Base-by-base conservation (phyloP, 495 filamentous ascomycete genomes). In the Sabuloglossum arenarium region DNA sequence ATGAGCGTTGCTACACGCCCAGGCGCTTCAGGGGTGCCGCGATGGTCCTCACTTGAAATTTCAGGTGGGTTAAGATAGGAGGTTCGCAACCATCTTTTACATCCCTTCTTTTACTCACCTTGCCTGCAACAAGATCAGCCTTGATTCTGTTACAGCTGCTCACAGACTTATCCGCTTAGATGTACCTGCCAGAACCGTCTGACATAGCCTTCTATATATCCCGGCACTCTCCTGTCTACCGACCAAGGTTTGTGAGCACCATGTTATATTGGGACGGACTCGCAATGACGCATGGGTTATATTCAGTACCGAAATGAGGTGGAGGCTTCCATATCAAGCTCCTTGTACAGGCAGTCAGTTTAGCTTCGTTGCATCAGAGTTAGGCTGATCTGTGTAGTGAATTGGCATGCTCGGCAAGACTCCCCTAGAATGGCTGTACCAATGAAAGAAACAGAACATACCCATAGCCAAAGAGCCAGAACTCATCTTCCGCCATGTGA, bases 301-400 rank as follows among this genome's bases (percentile, higher is more conserved):
- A 9, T 1, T n/a, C 27, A 31, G 56, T 80, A 96, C 91, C 90
- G 66, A 81, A 95, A 65, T 94, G 85, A 53, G 93, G 91, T 51
- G 91, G 93, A 25, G 91, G 90, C 66, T 98, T 98, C 90, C 90
- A 98, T 57, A 98, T 97, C 66, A 98, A 72, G 59, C 87, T 94
- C 68, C 90, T 97, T 9, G 16, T 14, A 30, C n/a, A 29, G 12
- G 10, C 37, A 16, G 31, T 16, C 9, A 45, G 30, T 42, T 19
- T 42, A 6, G 2, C 16, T 24, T 42, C 1, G 29, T 23, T 19
- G 30, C 19, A 14, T 9, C 19, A n/a, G 2, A 2, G 45, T 3
- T 8, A 47, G 21, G 45, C 45, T 14, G 24, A 47, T 47, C 9
- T n/a, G 24, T 24, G 45, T 14, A 51, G 47, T 29, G 14, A 16